Evolutionary conservation across 805 yeast species (phyloP), one percentile per base, ranked within the genome.

Genomic region (Grigorovia jiainica): DNA sequence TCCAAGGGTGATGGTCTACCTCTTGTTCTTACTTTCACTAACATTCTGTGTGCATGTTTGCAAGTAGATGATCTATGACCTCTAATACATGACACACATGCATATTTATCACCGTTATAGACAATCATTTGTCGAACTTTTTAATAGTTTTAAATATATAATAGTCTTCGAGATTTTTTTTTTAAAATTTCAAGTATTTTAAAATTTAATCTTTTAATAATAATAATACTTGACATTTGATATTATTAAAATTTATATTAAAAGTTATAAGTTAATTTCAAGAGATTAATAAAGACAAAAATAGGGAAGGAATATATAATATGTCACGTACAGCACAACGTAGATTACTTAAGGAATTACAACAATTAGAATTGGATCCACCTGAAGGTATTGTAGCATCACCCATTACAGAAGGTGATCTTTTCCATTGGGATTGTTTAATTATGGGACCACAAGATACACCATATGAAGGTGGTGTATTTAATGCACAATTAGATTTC

Each of bases 361-460:
- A 86, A 59, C 95, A 87, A 61, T 74, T 92, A 20, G 67, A 80
- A 15, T 76, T 75, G 49, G 95, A 89, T 47, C 82, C 95, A 0
- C 95, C 97, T 0, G 97, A 94, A 24, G 98, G 98, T 1, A 85
- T 90, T 29, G 76, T 87, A 5, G 98, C 98, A 0, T 95, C 95
- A 1, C 98, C 98, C 0, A 68, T 78, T 4, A 65, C 75, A 18
- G 94, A 85, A 53, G 79, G 78, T 48, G 73, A 86, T 60, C 65
- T 86, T 40, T 82, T 83, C 46, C 68, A 70, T 21, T 86, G 95
- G 95, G 94, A 85, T 48, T 86, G 95, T 54, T 65, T 85, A 44
- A 64, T 86, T 35, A 87, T 80, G 50, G 95, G 95, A 1, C 95
- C 95, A 1, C 70, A 77, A 10, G 95, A 76, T 37, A 83, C 95